Percentiles rank a stretch among this genome's conserved stretches.
These are phyloP conservation scores for Talaromyces sp. DNA, from an alignment of 2,329 filamentous ascomycete species.

Conservation along the genomic window DNA sequence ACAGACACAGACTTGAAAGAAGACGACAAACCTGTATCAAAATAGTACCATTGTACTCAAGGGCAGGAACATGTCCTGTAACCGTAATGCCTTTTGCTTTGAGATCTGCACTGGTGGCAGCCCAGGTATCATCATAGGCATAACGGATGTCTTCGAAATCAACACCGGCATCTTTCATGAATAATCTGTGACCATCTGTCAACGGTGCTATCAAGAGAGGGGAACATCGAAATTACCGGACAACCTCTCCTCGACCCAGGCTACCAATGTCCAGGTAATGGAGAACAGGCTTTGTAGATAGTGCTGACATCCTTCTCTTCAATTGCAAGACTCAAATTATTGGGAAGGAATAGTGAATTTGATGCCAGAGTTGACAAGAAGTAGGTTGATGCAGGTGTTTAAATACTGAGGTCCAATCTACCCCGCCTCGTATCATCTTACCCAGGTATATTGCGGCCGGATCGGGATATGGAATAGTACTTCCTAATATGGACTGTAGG, in stretches of 20 bases:
- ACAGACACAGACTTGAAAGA: not conserved
- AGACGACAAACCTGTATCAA: conserved; percentile 2
- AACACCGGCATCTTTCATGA: conserved; percentile 12
- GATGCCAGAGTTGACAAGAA: not conserved
- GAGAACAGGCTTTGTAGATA: conserved; percentile 1
- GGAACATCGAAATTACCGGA: not conserved
- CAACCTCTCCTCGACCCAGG: conserved; percentile 9
- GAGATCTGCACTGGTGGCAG: not conserved
- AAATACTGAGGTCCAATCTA: not conserved
- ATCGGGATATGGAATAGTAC: not conserved
- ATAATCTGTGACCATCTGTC: not conserved
- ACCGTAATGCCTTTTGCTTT: conserved; percentile 1
- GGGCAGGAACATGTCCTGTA: not conserved
- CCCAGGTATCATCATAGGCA: conserved; percentile 6
- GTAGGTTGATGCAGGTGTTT: not conserved
- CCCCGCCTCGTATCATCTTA: not conserved
- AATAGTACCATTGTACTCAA: conserved; percentile 7
- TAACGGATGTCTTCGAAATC: conserved; percentile 5
- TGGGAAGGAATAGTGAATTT: not conserved
- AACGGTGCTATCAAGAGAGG: not conserved
- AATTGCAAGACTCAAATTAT: not conserved
- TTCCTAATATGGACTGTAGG: not conserved
- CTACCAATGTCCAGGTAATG: conserved; percentile 9
- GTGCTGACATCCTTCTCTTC: not conserved
- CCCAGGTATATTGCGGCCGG: not conserved